Base-by-base conservation (phyloP, 2,329 filamentous ascomycete genomes). In the Rhynchosporium agropyri region DNA sequence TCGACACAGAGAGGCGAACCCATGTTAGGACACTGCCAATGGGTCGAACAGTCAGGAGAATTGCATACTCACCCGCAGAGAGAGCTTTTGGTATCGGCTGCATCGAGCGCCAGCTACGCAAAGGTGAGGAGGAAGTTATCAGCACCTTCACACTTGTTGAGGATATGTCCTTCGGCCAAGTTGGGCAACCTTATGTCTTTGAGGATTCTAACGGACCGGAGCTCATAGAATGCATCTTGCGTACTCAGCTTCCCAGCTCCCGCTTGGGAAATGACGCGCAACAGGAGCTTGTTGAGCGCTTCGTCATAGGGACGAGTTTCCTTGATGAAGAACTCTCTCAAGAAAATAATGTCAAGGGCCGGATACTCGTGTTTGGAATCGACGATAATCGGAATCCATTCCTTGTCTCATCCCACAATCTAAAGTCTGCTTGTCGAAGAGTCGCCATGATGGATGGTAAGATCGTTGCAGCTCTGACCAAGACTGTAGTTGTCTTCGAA, bases 141-240 rank as follows among this genome's bases (percentile, higher is more conserved):
- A 94, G 90, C 70, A 87, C 88, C n/a, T 90, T 99, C 72, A 89
- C 89, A 71, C 83, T 99, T 1, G 92, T 96, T 0, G 94, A 99
- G 70, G 95, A 98, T 72, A 86, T 97, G 40, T 80, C 91, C 20
- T 97, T 98, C 75, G 86, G 90, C 64, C 84, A 89, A 58, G 80
- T 97, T 0, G 91, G 86, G 0, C 77, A 89, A 68, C 85, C 87
- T 0, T 89, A 90, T 66, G 74, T 83, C 6, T 77, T 98, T 8
- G 79, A 84, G 38, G 76, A 81, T 49, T 80, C 84, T 13, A 74
- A 76, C 1, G 75, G 77, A 1, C 70, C 79, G 2, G 95, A 99
- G 76, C 79, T 98, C 51, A 85, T 97, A 3, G 95, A 98, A 76
- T 88, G 89, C 65, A 88, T 97, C 7, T 87, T 96, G 63, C 85